A percentile compares a stretch with the other conserved stretches of the same genome.
Conservation (phyloP, 169 alveolate genomes). For the Perkinsus marinus region DNA sequence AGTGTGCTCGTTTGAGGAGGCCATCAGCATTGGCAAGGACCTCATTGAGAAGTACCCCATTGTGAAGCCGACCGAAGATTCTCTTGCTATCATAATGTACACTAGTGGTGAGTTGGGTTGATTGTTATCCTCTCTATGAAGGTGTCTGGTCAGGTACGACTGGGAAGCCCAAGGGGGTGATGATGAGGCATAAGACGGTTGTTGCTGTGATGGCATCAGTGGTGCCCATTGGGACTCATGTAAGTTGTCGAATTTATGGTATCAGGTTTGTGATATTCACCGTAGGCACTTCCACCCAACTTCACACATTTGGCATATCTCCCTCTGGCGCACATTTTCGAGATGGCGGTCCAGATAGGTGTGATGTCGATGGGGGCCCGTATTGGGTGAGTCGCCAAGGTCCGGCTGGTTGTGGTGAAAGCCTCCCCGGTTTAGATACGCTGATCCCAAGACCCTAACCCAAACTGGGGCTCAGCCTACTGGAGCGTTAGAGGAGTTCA, state of each 20-base stretch:
- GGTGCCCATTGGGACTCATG: not conserved
- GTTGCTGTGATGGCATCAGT: not conserved
- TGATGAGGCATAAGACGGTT: conserved; percentile 39
- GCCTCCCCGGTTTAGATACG: too few species aligned
- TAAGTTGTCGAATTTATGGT: not conserved
- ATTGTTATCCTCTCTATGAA: not conserved
- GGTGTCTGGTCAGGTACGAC: conserved; percentile 64
- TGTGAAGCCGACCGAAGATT: not conserved
- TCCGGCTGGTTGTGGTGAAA: too few species aligned
- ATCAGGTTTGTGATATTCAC: not conserved
- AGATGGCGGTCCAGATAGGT: conserved; percentile 36
- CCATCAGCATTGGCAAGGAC: not conserved
- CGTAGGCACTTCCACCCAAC: not conserved
- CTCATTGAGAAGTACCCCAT: not conserved
- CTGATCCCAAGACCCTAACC: not conserved
- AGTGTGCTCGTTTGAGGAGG: not conserved
- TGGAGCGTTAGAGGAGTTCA: not conserved
- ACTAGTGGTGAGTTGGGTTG: not conserved
- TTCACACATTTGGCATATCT: conserved; percentile 19
- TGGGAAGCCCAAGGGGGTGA: conserved; percentile 72
- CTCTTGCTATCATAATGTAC: not conserved
- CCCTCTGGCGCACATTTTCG: conserved; percentile 65
- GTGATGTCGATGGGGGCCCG: conserved; percentile 29
- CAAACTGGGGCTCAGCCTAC: not conserved
- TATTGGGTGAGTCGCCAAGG: conserved; percentile 28